Conservation (phyloP, 23 red algal species). For the Gracilaria caudata region DNA sequence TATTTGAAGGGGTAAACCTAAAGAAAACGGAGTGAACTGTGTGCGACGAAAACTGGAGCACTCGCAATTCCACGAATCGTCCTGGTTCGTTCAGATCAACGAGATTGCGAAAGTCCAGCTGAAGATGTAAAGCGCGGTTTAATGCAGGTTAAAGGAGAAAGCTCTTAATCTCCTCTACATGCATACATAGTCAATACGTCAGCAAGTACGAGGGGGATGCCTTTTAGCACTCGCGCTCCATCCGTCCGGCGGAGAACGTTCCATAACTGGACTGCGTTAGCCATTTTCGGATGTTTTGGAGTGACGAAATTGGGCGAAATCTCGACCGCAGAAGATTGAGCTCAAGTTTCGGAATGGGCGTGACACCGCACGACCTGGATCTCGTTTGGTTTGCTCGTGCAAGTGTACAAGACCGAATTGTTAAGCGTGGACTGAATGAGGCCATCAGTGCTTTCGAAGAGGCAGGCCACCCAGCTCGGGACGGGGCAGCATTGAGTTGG, state of each 20-base stretch:
- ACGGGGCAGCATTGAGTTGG: neutral
- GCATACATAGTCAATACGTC: too few species aligned
- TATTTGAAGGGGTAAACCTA: neutral
- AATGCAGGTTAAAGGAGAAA: too few species aligned
- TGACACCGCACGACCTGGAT: neutral
- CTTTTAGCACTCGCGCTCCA: too few species aligned
- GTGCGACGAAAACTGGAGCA: too few species aligned
- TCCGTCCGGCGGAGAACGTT: neutral
- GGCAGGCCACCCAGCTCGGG: neutral
- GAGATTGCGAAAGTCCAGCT: too few species aligned
- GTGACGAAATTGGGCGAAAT: neutral
- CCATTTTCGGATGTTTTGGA: conserved; percentile 7
- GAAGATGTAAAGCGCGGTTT: too few species aligned
- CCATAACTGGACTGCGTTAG: neutral
- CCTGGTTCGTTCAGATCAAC: neutral
- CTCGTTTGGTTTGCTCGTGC: neutral
- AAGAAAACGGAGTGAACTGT: too few species aligned
- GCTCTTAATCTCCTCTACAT: too few species aligned
- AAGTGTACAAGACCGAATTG: neutral
- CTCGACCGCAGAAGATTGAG: neutral
- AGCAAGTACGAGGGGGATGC: too few species aligned
- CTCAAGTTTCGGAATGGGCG: neutral
- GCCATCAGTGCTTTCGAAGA: neutral
- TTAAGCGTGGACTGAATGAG: neutral
- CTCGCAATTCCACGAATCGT: too few species aligned